Base-by-base conservation (phyloP, 2,329 filamentous ascomycete species). In the Phialophora macrospora region DNA sequence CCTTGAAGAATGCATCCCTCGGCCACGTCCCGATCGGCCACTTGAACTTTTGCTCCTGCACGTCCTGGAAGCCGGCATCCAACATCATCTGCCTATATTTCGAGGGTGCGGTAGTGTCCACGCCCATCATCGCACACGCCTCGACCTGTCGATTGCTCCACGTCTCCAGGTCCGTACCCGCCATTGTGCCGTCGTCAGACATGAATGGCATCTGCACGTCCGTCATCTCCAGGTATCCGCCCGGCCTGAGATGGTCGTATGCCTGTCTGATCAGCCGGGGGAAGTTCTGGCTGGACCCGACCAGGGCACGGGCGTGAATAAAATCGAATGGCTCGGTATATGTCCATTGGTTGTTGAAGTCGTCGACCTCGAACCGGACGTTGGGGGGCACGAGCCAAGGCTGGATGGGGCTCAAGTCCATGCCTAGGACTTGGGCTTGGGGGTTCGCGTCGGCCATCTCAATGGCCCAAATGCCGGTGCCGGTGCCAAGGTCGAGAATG, bases 181-280 rank as follows among this genome's bases (percentile, higher is more conserved):
- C 70, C 68, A 79, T 71, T 14, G 73, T 78, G 12, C 72, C 79
- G 57, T 83, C 80, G 48, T 76, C 73, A 1, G 74, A 75, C 26
- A 68, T 72, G 52, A 66, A 55, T 5, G 57, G 32, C 30, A 70
- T 57, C 26, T 77, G 74, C 48, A 74, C 68, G 44, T 82, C 75
- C n/a, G 72, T 65, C 24, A 75, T 69, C 54, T 83, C 80, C 22
- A 81, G 71, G 70, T 74, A 81, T 24, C 79, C 80, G 22, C 79
- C 81, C 0, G 80, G 79, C 22, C 71, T 73, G 67, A 75, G 79
- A 62, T 32, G 65, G 64, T 67, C 61, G 24, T 57, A 64, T 14
- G 62, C 52, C 51, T 62, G 26, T 34, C 34, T 12, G 49, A 67
- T 32, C 46, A 65, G 26, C 22, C 14, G 38, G n/a, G 62, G 51